Evolutionary conservation across 23 red algal species (phyloP).

Genomic region (Pyropia haitanensis): DNA sequence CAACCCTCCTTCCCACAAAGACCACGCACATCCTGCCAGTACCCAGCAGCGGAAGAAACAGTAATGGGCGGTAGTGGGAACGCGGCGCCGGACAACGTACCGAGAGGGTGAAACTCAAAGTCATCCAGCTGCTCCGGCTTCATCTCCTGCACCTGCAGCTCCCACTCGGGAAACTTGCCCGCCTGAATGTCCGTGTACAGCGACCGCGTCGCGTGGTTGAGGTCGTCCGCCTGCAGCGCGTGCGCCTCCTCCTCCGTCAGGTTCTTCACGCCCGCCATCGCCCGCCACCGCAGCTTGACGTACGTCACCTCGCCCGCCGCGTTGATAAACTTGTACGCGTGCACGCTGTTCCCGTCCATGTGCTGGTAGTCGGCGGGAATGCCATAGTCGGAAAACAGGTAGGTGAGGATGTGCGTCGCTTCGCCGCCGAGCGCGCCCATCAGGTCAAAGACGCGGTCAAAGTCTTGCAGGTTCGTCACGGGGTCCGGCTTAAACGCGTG

Average conservation of each 20-base stretch:
- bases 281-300: conserved; percentile 70
- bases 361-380: conserved; percentile 68
- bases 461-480: conserved; percentile 33
- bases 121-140: conserved; percentile 5
- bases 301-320: conserved; percentile 42
- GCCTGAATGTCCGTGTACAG: conserved; percentile 49
- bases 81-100: too few species aligned
- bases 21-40: too few species aligned
- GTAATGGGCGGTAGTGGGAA: too few species aligned
- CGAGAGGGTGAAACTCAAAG: neutral
- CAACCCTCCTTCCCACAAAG: too few species aligned
- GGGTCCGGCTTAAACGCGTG: conserved; percentile 80
- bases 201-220: conserved; percentile 78
- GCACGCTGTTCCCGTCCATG: conserved; percentile 69
- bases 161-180: conserved; percentile 66
- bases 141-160: conserved; percentile 53
- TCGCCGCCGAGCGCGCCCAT: conserved; percentile 30
- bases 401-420: conserved; percentile 71
- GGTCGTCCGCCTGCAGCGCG: conserved; percentile 45
- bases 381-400: conserved; percentile 54
- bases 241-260: conserved; percentile 29
- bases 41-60: too few species aligned
- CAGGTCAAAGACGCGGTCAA: conserved; percentile 64
- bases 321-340: conserved; percentile 65
- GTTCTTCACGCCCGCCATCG: conserved; percentile 15